Conservation (phyloP, 208 protist species). For the Acanthamoeba royreba region DNA sequence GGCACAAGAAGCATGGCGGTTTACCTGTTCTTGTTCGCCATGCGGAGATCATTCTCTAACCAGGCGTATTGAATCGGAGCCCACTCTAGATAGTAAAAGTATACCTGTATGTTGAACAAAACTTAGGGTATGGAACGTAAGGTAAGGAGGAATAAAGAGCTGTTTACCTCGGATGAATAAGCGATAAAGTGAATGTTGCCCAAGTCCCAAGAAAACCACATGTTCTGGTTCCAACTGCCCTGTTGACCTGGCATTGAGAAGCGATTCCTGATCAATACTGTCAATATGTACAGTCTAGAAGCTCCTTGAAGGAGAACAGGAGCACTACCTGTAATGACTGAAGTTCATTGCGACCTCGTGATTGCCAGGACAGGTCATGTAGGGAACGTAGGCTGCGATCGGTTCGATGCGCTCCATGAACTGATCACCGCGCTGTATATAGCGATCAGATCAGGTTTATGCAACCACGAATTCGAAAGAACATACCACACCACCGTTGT, state of each 20-base stretch:
- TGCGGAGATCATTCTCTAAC: conserved; percentile 14
- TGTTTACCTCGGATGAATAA: background rate
- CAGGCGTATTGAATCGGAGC: background rate
- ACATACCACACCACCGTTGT: background rate
- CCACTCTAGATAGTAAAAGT: background rate
- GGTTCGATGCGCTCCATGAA: conserved; percentile 39
- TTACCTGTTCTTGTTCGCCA: conserved; percentile 29
- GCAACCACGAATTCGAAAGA: background rate
- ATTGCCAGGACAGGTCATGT: conserved; percentile 38
- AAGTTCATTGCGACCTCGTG: background rate
- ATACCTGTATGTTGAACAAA: background rate
- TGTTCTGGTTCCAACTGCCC: background rate
- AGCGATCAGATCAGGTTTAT: background rate
- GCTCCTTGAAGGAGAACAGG: too few relatives aligned
- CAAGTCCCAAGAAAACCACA: conserved; percentile 39
- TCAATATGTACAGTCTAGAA: background rate
- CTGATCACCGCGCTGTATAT: background rate
- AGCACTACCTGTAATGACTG: conserved; percentile 19
- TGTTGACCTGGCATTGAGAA: background rate
- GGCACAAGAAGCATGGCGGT: too few relatives aligned
- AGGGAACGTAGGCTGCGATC: conserved; percentile 25
- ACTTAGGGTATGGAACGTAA: background rate
- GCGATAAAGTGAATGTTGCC: conserved; percentile 23
- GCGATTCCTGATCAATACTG: background rate
- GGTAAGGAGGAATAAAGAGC: too few relatives aligned